Evolutionary conservation across 129 eudicot genomes (phyloP), one percentile per base, ranked within the genome.

Genomic region (Artemisia argyi): DNA sequence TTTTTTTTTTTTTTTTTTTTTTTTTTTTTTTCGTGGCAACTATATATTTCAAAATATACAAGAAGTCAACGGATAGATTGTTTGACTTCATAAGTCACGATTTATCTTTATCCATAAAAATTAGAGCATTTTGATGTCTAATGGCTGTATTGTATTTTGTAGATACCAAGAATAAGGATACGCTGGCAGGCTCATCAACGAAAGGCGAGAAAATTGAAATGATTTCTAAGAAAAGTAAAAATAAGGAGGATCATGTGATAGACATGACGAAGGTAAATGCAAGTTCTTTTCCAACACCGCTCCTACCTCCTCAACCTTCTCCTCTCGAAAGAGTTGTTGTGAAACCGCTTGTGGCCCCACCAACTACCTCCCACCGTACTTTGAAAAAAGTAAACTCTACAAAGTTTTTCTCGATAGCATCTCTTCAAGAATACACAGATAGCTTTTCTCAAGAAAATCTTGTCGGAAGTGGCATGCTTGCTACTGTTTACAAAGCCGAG

Each of bases 371-470:
- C 14, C 78, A 68, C 28, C 81, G 72, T 46, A 62, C 76, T 59
- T 12, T 49, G 56, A 81, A 55, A 75, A 74, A 11, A 67, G 62
- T 83, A 18, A 79, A 79, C 71, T 79, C 86, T 76, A 83, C 73
- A 16, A 81, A 86, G 77, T 81, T 78, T 69, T 89, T 81, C 81
- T 81, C 96, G 39, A 79, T 89, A 58, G 96, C 91, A 28, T 81
- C 86, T 46, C 89, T 86, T 65, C 96, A 86, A 69, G 83, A 86
- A 65, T 81, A 73, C 80, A 86, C 91, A 52, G 57, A 84, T 68
- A 89, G 96, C 82, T 89, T 89, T 72, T 89, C 89, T 74, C 85
- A 80, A 77, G 91, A 83, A 60, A 83, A 83, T 84, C 87, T 86
- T 68, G 59, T 89, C 5, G 96, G 96, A 46, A 70, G 77, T 56